Percentiles rank a stretch among this genome's conserved stretches.
These are phyloP conservation scores for Jackrogersella minutella DNA, from an alignment of 495 filamentous ascomycete genomes.

Conservation along the genomic window DNA sequence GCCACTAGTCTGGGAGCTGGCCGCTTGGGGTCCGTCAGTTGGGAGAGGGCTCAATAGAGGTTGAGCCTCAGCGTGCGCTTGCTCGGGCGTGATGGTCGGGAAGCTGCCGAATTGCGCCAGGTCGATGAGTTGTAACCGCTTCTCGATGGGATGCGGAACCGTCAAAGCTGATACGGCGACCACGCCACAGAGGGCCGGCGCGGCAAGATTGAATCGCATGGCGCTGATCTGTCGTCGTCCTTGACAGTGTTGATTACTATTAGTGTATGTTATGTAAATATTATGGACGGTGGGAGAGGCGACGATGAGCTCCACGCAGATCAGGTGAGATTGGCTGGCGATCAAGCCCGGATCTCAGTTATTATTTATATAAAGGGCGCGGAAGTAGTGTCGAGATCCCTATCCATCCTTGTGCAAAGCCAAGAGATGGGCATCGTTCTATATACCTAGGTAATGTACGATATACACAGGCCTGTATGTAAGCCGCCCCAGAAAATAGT, in stretches of 20 bases:
- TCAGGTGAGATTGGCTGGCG: background rate
- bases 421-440: background rate
- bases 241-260: constrained; percentile 19
- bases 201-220: constrained; percentile 40
- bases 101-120: constrained; percentile 41
- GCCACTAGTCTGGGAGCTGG: background rate
- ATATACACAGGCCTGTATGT: constrained; percentile 10
- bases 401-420: constrained; percentile 14
- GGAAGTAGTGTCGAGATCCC: background rate
- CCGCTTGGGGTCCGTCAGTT: constrained; percentile 24
- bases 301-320: constrained; percentile 11
- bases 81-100: constrained; percentile 33
- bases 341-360: constrained; percentile 1
- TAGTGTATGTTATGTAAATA: constrained; percentile 4
- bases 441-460: background rate
- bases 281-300: background rate
- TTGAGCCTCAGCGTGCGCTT: constrained; percentile 30
- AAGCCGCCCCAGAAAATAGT: constrained; percentile 17
- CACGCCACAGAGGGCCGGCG: constrained; percentile 42
- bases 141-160: constrained; percentile 28
- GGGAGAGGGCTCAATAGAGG: background rate
- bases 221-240: constrained; percentile 18
- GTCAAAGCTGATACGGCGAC: constrained; percentile 41
- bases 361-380: constrained; percentile 18
- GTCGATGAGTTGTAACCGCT: constrained; percentile 36